Evolutionary conservation across 2,329 filamentous ascomycete genomes (phyloP).

Genomic region (Fusarium sacchari): DNA sequence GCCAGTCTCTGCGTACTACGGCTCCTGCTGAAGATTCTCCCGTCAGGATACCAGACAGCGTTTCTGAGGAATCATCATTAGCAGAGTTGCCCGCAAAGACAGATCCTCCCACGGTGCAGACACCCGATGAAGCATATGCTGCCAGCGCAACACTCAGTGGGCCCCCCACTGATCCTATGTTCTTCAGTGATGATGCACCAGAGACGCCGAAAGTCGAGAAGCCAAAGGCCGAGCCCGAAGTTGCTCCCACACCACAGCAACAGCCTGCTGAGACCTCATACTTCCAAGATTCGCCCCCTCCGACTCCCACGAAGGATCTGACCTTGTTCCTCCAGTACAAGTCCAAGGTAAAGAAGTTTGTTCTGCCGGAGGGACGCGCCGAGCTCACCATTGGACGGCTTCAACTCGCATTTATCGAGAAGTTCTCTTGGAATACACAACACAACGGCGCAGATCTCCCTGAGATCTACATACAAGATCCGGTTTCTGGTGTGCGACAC

Average conservation of each 20-base stretch:
- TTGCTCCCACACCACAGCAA: constrained; percentile 52
- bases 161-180: constrained; percentile 62
- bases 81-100: constrained; percentile 38
- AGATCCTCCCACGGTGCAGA: constrained; percentile 59
- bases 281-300: constrained; percentile 72
- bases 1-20: constrained; percentile 52
- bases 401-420: constrained; percentile 97
- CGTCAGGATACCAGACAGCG: constrained; percentile 65
- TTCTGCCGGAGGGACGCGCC: constrained; percentile 83
- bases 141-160: constrained; percentile 69
- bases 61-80: constrained; percentile 67
- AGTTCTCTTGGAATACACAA: constrained; percentile 98
- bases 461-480: constrained; percentile 98
- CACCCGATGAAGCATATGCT: constrained; percentile 72
- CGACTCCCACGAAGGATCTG: constrained; percentile 79
- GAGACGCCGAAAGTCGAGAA: constrained; percentile 32
- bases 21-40: constrained; percentile 68
- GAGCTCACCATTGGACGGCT: constrained; percentile 88
- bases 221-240: constrained; percentile 37
- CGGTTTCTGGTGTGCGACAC: constrained; percentile 93
- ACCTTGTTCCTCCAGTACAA: constrained; percentile 97
- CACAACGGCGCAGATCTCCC: constrained; percentile 91
- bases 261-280: constrained; percentile 57
- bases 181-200: constrained; percentile 26
- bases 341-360: constrained; percentile 95